A percentile compares a stretch with the other conserved stretches of the same genome.
These are phyloP conservation scores for Suhomyces prunicola DNA, from an alignment of 805 yeast species.

Conservation along the genomic window DNA sequence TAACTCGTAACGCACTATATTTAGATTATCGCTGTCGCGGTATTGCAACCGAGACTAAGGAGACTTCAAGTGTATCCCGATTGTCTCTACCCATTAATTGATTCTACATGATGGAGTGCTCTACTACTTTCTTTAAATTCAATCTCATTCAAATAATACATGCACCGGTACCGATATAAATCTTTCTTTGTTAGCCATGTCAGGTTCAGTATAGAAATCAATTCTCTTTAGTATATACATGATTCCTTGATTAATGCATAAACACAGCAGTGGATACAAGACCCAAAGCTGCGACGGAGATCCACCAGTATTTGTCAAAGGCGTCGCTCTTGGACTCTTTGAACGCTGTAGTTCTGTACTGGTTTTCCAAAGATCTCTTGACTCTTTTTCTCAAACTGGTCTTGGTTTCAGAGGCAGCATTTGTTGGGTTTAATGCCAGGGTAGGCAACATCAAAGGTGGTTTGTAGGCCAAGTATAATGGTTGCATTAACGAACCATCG, in stretches of 20 bases:
- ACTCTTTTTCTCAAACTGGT: slow-evolving; percentile 43
- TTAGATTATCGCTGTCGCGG: not conserved
- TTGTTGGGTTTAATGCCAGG: slow-evolving; percentile 82
- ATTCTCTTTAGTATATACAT: not conserved
- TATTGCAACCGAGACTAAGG: too few species aligned
- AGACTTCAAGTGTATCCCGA: too few species aligned
- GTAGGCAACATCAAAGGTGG: slow-evolving; percentile 98
- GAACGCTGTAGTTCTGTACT: slow-evolving; percentile 72
- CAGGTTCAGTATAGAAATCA: not conserved
- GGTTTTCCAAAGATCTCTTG: slow-evolving; percentile 75
- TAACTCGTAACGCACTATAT: not conserved
- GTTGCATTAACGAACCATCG: slow-evolving; percentile 80
- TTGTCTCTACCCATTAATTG: not conserved
- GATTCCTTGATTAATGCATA: slow-evolving; percentile 7
- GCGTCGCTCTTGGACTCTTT: slow-evolving; percentile 32
- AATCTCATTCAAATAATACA: not conserved
- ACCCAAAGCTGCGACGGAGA: slow-evolving; percentile 45
- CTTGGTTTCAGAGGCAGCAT: slow-evolving; percentile 34
- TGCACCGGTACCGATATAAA: not conserved
- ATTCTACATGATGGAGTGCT: too few species aligned
- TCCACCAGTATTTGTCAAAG: slow-evolving; percentile 56
- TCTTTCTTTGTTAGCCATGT: not conserved
- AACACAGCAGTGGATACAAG: slow-evolving; percentile 36
- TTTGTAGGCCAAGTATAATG: slow-evolving; percentile 84
- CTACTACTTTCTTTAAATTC: not conserved